These are phyloP conservation scores for Zygotorulaspora florentina DNA, from an alignment of 805 yeast genomes.

Conservation along the genomic window DNA sequence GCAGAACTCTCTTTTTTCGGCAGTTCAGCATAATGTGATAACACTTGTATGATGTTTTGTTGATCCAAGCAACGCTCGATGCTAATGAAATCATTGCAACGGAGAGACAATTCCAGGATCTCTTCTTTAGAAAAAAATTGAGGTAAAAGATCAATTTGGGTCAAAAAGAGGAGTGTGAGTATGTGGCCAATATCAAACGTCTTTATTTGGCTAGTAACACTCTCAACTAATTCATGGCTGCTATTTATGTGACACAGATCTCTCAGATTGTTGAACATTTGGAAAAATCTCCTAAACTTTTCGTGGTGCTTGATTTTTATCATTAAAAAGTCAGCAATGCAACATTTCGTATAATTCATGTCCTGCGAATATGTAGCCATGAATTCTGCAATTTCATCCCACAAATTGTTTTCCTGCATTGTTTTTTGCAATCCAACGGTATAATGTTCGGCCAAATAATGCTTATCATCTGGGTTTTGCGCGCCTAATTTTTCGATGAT, in stretches of 20 bases:
- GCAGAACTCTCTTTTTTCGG: constrained; percentile 8
- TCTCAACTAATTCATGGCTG: constrained; percentile 1
- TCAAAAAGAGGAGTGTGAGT: constrained; percentile 13
- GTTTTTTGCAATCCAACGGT: constrained; percentile 20
- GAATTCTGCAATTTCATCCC: constrained; percentile 17
- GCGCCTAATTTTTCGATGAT: constrained; percentile 27
- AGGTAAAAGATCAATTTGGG: constrained; percentile 5
- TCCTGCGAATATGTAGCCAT: constrained; percentile 22
- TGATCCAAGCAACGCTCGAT: constrained; percentile 18
- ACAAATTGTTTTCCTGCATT: constrained; percentile 16
- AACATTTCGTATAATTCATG: constrained; percentile 25
- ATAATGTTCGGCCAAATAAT: constrained; percentile 27
- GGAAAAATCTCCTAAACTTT: constrained; percentile 9
- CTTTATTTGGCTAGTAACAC: constrained; percentile 8
- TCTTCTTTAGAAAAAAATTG: constrained; percentile 6
- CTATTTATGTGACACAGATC: constrained; percentile 9
- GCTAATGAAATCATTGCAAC: constrained; percentile 26
- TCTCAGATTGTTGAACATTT: constrained; percentile 7
- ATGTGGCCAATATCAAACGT: constrained; percentile 23
- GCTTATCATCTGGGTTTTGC: constrained; percentile 18
- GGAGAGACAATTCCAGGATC: constrained; percentile 16
- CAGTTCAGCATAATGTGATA: constrained; percentile 18
- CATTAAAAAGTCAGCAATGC: constrained; percentile 16
- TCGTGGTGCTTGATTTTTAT: constrained; percentile 17
- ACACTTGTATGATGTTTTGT: constrained; percentile 16